Evolutionary conservation across 2,329 filamentous ascomycete species (phyloP).

Genomic region (Polychaeton citri): DNA sequence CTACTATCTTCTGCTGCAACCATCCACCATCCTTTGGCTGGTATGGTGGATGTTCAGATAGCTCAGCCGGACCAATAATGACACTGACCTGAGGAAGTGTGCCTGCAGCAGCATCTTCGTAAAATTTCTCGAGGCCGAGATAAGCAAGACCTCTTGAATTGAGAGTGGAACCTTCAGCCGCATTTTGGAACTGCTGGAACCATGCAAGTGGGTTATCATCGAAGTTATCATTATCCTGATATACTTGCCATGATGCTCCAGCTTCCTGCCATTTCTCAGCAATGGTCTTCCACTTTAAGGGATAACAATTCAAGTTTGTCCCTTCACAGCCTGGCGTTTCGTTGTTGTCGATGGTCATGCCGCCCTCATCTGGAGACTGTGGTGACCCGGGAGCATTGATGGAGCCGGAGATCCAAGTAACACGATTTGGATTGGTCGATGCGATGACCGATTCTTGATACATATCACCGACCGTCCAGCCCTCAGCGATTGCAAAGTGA

Average conservation of each 20-base stretch:
- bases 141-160: constrained; percentile 35
- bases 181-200: constrained; percentile 40
- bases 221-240: constrained; percentile 38
- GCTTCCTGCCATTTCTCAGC: constrained; percentile 38
- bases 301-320: constrained; percentile 36
- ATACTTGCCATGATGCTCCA: constrained; percentile 35
- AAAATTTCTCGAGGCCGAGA: constrained; percentile 37
- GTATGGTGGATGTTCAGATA: constrained; percentile 43
- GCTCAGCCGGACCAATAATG: constrained; percentile 36
- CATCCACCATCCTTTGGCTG: constrained; percentile 41
- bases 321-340: constrained; percentile 35
- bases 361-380: constrained; percentile 29
- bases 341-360: constrained; percentile 40
- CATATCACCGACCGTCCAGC: constrained; percentile 44
- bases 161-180: constrained; percentile 27
- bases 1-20: constrained; percentile 40
- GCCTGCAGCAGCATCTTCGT: constrained; percentile 36
- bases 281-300: constrained; percentile 38
- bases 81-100: constrained; percentile 39
- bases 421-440: constrained; percentile 41
- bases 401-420: constrained; percentile 37
- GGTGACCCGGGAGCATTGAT: constrained; percentile 39
- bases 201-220: constrained; percentile 41
- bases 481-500: constrained; percentile 42
- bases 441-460: constrained; percentile 40